phyloP scores from a whole-genome alignment of 2,329 filamentous ascomycete genomes.

The Escovopsis sp. region DNA sequence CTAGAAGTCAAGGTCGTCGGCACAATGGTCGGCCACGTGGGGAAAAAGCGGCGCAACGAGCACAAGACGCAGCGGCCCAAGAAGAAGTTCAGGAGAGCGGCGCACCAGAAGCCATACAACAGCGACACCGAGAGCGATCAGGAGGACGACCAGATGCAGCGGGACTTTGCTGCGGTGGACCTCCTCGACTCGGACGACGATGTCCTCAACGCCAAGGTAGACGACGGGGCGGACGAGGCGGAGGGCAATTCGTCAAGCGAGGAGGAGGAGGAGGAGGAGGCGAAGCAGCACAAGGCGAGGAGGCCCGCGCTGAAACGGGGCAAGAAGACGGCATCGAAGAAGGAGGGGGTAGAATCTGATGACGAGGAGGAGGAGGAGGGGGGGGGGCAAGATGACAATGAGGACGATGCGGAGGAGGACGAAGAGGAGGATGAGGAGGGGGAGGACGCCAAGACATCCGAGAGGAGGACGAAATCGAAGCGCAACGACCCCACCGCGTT shows the following conservation, averaged over 20 bases:
- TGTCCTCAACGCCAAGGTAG: constrained; percentile 36
- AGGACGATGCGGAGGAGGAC: constrained; percentile 16
- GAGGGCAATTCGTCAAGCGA: constrained; percentile 21
- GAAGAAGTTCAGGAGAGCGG: constrained; percentile 35
- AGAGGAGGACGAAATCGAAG: constrained; percentile 47
- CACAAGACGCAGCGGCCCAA: constrained; percentile 24
- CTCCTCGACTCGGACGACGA: constrained; percentile 44
- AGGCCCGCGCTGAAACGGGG: constrained; percentile 13
- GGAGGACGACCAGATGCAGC: constrained; percentile 11
- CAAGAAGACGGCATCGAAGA: constrained; percentile 15
- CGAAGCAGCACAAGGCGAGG: background rate
- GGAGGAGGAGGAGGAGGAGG: constrained; percentile 19
- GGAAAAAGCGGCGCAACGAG: constrained; percentile 20
- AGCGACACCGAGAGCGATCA: constrained; percentile 34
- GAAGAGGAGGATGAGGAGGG: constrained; percentile 13
- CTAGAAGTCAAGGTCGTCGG: background rate
- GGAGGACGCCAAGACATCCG: constrained; percentile 20
- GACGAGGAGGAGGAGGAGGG: constrained; percentile 9
- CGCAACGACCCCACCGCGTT: constrained; percentile 87
- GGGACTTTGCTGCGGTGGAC: constrained; percentile 36
- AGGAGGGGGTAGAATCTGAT: constrained; percentile 13
- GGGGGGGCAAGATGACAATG: constrained; percentile 11
- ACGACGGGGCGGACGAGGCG: constrained; percentile 30
- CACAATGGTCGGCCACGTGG: constrained; percentile 19
- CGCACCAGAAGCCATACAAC: constrained; percentile 30